Evolutionary conservation across 2,329 filamentous ascomycete species (phyloP), one percentile per base, ranked within the genome.

Genomic region (Aaosphaeria pasadenensis): DNA sequence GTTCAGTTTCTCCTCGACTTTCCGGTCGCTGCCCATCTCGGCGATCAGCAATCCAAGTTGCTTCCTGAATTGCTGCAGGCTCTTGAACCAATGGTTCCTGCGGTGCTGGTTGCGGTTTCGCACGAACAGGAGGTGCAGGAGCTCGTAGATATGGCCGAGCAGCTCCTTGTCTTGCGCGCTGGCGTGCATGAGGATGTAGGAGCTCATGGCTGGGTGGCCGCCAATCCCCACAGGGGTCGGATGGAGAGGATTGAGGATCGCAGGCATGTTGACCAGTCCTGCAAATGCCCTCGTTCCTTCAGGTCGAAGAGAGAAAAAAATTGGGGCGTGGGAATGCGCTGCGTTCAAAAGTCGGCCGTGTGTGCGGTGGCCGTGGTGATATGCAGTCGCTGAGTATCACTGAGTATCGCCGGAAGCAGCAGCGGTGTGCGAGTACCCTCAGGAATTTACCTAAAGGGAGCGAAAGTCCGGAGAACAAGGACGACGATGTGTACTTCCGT

Each of bases 41-140:
- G 53, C 49, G 1, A 77, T 59, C 2, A 96, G 72, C 46, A 79
- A 78, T 6, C 73, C 71, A 6, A 87, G 67, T 48, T 84, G 78
- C 42, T 88, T 86, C 33, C 89, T 84, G 55, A 96, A 78, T 54
- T 86, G 79, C 45, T 80, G 80, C 52, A 96, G 83, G 60, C 75
- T 77, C 59, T 84, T 82, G 83, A 88, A 97, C 92, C 92, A 99
- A 64, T 84, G 82, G 30, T 85, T 81, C 53, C 81, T 78, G 47
- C 85, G 85, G 70, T 97, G 92, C 73, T 97, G 92, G 74, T 96
- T 97, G 64, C 85, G 86, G 75, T 96, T 94, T 60, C 91, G 89
- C 66, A 89, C 85, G 70, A 86, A 82, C 60, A 95, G 82, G 56
- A 88, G 80, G 61, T 86, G 78, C 40, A 96, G 82, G 42, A 91